phyloP scores from a whole-genome alignment of 768 basidiomycete genomes.

The Macrolepiota albuminosa region DNA sequence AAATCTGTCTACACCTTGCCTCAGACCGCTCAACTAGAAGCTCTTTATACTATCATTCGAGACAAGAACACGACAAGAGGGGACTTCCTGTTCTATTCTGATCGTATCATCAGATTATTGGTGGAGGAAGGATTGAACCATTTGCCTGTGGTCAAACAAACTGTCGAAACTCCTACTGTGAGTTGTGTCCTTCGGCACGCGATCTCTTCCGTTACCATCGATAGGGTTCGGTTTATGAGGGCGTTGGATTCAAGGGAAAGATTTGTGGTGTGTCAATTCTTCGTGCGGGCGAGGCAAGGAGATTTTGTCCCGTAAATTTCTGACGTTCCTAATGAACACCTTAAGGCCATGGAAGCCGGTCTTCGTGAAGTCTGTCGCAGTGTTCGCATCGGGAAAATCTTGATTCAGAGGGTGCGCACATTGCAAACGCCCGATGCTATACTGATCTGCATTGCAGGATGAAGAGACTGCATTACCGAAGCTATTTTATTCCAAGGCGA shows the following conservation, averaged over 20 bases:
- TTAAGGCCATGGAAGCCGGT: conserved; percentile 95
- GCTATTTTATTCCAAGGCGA: conserved; percentile 84
- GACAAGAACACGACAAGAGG: conserved; percentile 84
- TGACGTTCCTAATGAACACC: not conserved
- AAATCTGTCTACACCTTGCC: conserved; percentile 85
- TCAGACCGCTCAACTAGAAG: conserved; percentile 91
- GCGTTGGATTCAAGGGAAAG: conserved; percentile 93
- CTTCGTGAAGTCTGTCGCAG: conserved; percentile 92
- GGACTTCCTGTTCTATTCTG: conserved; percentile 95
- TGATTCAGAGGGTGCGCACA: conserved; percentile 82
- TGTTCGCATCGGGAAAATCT: conserved; percentile 94
- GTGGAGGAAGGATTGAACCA: conserved; percentile 91
- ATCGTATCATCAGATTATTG: conserved; percentile 81
- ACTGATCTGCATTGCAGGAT: conserved; percentile 48
- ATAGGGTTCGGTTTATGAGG: conserved; percentile 78
- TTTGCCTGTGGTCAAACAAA: conserved; percentile 64
- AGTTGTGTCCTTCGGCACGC: conserved; percentile 19
- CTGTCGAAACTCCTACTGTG: conserved; percentile 80
- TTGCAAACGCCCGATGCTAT: not conserved
- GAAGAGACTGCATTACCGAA: conserved; percentile 93
- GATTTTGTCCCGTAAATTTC: not conserved
- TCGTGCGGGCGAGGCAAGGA: conserved; percentile 79
- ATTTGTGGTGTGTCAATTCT: conserved; percentile 96
- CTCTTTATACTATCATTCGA: conserved; percentile 91
- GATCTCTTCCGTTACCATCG: not conserved